These are phyloP conservation scores for Nitzschia inconspicua DNA, from an alignment of 108 stramenopile genomes.

Conservation along the genomic window DNA sequence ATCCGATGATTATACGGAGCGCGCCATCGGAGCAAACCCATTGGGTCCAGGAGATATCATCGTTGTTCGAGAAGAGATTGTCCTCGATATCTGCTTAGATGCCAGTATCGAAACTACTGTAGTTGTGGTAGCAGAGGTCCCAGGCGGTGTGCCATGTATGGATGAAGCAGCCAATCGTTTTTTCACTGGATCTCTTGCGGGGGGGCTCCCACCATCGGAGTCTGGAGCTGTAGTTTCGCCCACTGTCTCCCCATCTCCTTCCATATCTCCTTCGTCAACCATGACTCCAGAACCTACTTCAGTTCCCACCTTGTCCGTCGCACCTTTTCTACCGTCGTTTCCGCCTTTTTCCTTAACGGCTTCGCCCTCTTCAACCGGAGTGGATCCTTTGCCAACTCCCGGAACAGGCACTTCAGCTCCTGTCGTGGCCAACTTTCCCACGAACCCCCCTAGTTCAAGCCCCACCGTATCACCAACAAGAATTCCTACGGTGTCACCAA, in stretches of 20 bases:
- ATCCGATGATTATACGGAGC: background rate
- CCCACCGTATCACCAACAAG: slow-evolving; percentile 3
- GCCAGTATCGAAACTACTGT: background rate
- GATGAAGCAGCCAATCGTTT: background rate
- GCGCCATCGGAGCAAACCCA: background rate
- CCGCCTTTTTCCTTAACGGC: too few relatives aligned
- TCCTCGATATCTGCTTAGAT: slow-evolving; percentile 6
- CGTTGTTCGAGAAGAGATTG: background rate
- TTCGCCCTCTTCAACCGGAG: too few relatives aligned
- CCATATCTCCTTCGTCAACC: background rate
- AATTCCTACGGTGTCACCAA: background rate
- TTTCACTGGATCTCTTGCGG: too few relatives aligned
- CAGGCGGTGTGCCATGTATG: background rate
- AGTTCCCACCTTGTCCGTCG: too few relatives aligned
- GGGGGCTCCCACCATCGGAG: background rate
- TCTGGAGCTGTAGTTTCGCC: background rate
- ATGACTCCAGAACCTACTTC: background rate
- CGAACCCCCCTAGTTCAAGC: background rate
- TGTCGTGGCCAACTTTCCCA: too few relatives aligned
- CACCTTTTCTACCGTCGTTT: too few relatives aligned
- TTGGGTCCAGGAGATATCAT: background rate
- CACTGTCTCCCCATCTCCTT: background rate
- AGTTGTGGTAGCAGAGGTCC: background rate
- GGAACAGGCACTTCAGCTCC: too few relatives aligned
- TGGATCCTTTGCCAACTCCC: too few relatives aligned